Evolutionary conservation across 257 asterid species (phyloP).

Genomic region (Solanum ossicruentum): DNA sequence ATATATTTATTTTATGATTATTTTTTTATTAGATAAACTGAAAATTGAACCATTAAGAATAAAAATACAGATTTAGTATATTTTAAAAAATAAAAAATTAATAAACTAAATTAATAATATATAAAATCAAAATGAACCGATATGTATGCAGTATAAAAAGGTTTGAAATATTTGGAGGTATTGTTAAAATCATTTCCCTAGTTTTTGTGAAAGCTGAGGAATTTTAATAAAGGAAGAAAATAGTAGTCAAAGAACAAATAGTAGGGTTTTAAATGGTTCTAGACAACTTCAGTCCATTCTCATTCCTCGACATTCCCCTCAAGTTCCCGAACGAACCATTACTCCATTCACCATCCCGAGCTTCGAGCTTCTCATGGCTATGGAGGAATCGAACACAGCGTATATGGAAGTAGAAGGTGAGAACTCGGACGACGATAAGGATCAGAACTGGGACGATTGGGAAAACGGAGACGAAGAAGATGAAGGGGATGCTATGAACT

Average conservation of each 20-base stretch:
- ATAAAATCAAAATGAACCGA: too few relatives aligned
- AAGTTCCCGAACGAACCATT: background rate
- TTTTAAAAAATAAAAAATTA: too few relatives aligned
- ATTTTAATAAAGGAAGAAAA: background rate
- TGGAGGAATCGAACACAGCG: background rate
- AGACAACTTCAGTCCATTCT: background rate
- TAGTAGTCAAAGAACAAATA: background rate
- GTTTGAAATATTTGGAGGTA: too few relatives aligned
- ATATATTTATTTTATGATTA: too few relatives aligned
- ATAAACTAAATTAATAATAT: too few relatives aligned
- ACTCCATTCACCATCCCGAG: background rate
- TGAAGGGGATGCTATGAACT: conserved; percentile 5
- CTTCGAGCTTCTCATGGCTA: conserved; percentile 5
- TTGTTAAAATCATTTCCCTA: background rate
- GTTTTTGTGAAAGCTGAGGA: background rate
- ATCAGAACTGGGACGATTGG: conserved; percentile 38
- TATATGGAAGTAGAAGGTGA: conserved; percentile 7
- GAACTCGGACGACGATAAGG: conserved; percentile 8
- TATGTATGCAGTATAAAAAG: too few relatives aligned
- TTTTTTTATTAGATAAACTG: too few relatives aligned
- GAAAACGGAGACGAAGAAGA: conserved; percentile 16
- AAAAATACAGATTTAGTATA: too few relatives aligned
- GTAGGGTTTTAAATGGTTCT: background rate
- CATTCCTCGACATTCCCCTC: background rate
- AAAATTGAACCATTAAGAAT: too few relatives aligned